These are phyloP conservation scores for Phytophthora pseudosyringae DNA, from an alignment of 352 stramenopile genomes.

Conservation along the genomic window DNA sequence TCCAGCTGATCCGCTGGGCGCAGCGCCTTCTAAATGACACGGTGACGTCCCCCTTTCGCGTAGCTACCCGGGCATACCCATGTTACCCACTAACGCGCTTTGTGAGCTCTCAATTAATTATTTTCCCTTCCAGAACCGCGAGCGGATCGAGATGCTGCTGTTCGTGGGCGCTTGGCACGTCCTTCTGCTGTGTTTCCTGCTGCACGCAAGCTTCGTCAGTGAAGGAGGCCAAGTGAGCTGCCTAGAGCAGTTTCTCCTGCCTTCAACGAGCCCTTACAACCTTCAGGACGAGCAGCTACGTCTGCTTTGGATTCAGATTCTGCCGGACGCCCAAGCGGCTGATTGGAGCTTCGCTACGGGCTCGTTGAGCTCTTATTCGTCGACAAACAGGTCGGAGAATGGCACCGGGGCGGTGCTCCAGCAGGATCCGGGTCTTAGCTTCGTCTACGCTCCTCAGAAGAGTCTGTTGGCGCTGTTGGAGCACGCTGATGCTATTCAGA, in stretches of 20 bases:
- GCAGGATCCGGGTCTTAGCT: conserved; percentile 41
- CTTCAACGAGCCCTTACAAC: conserved; percentile 6
- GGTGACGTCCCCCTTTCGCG: conserved; percentile 30
- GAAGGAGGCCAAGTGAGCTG: conserved; percentile 36
- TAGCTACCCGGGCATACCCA: conserved; percentile 3
- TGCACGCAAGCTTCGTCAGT: conserved; percentile 67
- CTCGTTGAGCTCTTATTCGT: conserved; percentile 8
- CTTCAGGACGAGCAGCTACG: conserved; percentile 26
- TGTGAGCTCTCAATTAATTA: background rate
- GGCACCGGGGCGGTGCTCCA: background rate
- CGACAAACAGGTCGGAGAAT: background rate
- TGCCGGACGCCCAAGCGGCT: conserved; percentile 15
- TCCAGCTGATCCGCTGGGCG: conserved; percentile 57
- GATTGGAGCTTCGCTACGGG: conserved; percentile 23
- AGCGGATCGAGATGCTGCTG: conserved; percentile 59
- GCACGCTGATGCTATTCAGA: conserved; percentile 32
- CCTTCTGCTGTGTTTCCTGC: conserved; percentile 51
- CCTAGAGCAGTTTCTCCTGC: conserved; percentile 39
- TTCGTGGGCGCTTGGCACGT: conserved; percentile 66
- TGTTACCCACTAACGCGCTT: conserved; percentile 3
- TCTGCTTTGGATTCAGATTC: conserved; percentile 53
- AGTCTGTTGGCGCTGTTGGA: conserved; percentile 73
- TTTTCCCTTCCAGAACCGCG: conserved; percentile 44
- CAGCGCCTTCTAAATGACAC: conserved; percentile 48
- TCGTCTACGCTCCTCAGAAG: conserved; percentile 73